Conservation (phyloP, 2,329 filamentous ascomycete species). For the Didymella sp. region DNA sequence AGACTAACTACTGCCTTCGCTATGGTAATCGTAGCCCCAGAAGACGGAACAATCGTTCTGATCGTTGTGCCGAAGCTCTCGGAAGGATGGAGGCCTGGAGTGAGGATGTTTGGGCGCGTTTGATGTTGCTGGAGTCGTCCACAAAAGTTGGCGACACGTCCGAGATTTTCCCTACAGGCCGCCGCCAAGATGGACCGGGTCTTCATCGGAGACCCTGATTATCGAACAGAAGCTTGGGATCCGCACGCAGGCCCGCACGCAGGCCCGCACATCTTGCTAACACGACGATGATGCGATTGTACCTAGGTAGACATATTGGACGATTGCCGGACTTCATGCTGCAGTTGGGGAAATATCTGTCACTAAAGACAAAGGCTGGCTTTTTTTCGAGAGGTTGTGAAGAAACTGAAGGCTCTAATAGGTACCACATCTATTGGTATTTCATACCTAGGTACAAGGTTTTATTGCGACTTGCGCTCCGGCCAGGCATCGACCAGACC, state of each 20-base stretch:
- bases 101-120: background rate
- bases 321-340: too few relatives aligned
- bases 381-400: too few relatives aligned
- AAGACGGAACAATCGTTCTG: background rate
- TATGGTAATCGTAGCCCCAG: background rate
- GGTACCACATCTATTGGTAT: background rate
- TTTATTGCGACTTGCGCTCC: background rate
- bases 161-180: background rate
- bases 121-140: background rate
- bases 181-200: too few relatives aligned
- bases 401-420: background rate
- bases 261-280: too few relatives aligned
- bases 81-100: background rate
- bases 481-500: conserved; percentile 26
- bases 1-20: background rate
- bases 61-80: background rate
- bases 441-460: background rate
- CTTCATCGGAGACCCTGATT: too few relatives aligned
- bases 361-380: too few relatives aligned
- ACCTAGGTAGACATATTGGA: too few relatives aligned
- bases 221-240: too few relatives aligned
- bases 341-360: too few relatives aligned
- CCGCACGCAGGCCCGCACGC: too few relatives aligned
- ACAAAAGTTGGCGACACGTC: background rate
- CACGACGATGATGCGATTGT: too few relatives aligned